phyloP scores from a whole-genome alignment of 176 grass and related monocot genomes.

The Ensete glaucum region DNA sequence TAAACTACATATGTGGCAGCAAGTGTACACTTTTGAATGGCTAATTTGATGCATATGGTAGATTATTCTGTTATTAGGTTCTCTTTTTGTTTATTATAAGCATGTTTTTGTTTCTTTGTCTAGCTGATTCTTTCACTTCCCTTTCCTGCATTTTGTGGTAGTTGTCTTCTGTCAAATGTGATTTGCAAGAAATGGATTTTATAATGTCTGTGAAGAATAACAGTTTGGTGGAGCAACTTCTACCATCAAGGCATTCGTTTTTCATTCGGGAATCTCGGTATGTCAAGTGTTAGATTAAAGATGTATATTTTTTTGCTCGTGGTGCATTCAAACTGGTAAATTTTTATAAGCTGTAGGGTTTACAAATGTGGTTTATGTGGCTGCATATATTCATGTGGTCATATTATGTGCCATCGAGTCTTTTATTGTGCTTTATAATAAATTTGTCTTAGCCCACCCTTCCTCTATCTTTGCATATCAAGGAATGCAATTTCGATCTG shows the following conservation, averaged over 20 bases:
- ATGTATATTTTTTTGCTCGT: not conserved
- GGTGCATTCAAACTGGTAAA: not conserved
- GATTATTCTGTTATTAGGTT: not conserved
- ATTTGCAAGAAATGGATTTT: conserved; percentile 90
- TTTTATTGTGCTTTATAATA: too few species aligned
- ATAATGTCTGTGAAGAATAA: conserved; percentile 56
- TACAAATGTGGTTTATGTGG: too few species aligned
- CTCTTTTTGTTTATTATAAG: not conserved
- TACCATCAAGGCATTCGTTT: conserved; percentile 77
- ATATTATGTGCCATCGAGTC: too few species aligned
- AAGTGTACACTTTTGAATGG: not conserved
- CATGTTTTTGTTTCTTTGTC: conserved; percentile 14
- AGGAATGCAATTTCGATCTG: too few species aligned
- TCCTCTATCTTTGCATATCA: too few species aligned
- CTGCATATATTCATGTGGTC: too few species aligned
- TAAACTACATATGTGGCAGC: not conserved
- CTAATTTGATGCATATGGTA: not conserved
- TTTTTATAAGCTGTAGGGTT: too few species aligned
- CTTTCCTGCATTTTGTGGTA: conserved; percentile 22
- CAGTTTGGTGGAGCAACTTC: conserved; percentile 64
- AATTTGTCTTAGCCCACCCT: too few species aligned
- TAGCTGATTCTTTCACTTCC: conserved; percentile 7
- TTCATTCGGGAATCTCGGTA: conserved; percentile 76
- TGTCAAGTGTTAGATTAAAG: conserved; percentile 20
- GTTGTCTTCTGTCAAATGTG: conserved; percentile 78